Evolutionary conservation across 805 yeast genomes (phyloP).

Genomic region (Sugiyamaella qingdaonensis): DNA sequence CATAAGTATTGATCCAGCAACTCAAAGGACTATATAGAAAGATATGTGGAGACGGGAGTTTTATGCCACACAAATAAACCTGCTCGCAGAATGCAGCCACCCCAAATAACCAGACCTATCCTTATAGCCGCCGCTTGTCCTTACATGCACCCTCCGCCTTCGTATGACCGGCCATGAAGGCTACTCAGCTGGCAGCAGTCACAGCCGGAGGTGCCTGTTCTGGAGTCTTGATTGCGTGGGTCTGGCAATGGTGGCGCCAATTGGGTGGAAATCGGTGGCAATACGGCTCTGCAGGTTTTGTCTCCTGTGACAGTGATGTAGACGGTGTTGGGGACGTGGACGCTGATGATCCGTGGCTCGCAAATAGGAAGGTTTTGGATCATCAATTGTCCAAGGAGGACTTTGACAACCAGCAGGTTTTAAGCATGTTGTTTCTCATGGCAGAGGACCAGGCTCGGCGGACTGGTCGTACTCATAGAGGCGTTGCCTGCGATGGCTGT

Average conservation of each 20-base stretch:
- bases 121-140: too few relatives aligned
- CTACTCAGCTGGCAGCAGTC: too few relatives aligned
- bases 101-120: too few relatives aligned
- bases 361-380: background rate
- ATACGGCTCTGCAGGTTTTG: background rate
- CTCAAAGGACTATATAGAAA: background rate
- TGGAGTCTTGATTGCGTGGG: too few relatives aligned
- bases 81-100: too few relatives aligned
- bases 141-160: too few relatives aligned
- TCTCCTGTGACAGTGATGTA: background rate
- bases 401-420: constrained; percentile 13
- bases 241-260: too few relatives aligned
- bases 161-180: too few relatives aligned
- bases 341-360: background rate
- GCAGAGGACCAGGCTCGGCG: constrained; percentile 25
- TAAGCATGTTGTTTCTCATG: constrained; percentile 22
- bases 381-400: background rate
- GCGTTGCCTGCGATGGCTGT: constrained; percentile 30
- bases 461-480: constrained; percentile 28
- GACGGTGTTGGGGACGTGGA: background rate
- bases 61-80: too few relatives aligned
- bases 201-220: too few relatives aligned
- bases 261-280: background rate
- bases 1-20: constrained; percentile 27
- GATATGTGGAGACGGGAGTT: background rate